Evolutionary conservation across 2,329 filamentous ascomycete species (phyloP).

Genomic region (Thermomyces lanuginosus): DNA sequence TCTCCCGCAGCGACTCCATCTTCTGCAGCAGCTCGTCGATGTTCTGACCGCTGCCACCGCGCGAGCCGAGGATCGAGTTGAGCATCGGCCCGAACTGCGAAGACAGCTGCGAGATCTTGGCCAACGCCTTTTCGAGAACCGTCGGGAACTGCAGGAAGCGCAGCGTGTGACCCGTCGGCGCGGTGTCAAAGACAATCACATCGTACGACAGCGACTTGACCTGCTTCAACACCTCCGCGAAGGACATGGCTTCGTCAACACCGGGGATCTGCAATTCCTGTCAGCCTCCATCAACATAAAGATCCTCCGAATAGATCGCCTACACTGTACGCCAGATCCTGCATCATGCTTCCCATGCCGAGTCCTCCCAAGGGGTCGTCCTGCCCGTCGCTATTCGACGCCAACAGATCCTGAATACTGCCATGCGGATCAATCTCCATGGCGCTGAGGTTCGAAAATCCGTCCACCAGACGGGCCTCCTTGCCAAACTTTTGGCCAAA

Average conservation of each 20-base stretch:
- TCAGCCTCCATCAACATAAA: not conserved
- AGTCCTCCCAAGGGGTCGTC: slow-evolving; percentile 52
- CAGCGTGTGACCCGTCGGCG: slow-evolving; percentile 91
- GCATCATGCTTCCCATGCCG: slow-evolving; percentile 88
- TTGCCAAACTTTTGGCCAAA: slow-evolving; percentile 99
- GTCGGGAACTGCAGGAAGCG: slow-evolving; percentile 97
- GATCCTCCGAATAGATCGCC: slow-evolving; percentile 5
- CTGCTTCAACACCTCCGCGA: slow-evolving; percentile 96
- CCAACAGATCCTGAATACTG: slow-evolving; percentile 86
- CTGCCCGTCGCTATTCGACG: slow-evolving; percentile 49
- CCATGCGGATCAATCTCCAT: slow-evolving; percentile 99
- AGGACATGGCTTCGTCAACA: slow-evolving; percentile 99
- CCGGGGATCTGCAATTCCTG: slow-evolving; percentile 60
- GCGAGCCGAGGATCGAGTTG: slow-evolving; percentile 72
- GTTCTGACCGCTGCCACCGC: slow-evolving; percentile 71
- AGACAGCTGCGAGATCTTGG: slow-evolving; percentile 87
- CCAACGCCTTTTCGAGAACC: slow-evolving; percentile 95
- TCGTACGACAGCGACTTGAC: slow-evolving; percentile 98
- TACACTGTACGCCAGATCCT: slow-evolving; percentile 90
- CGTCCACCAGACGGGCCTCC: slow-evolving; percentile 81
- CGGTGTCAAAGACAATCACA: slow-evolving; percentile 97
- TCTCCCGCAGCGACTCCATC: slow-evolving; percentile 82
- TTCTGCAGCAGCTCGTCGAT: slow-evolving; percentile 85
- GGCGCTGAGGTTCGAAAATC: slow-evolving; percentile 82
- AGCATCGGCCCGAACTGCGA: slow-evolving; percentile 91